Percentiles rank a stretch among this genome's conserved stretches.
phyloP scores from a whole-genome alignment of 257 asterid genomes.

The Capsicum pubescens region DNA sequence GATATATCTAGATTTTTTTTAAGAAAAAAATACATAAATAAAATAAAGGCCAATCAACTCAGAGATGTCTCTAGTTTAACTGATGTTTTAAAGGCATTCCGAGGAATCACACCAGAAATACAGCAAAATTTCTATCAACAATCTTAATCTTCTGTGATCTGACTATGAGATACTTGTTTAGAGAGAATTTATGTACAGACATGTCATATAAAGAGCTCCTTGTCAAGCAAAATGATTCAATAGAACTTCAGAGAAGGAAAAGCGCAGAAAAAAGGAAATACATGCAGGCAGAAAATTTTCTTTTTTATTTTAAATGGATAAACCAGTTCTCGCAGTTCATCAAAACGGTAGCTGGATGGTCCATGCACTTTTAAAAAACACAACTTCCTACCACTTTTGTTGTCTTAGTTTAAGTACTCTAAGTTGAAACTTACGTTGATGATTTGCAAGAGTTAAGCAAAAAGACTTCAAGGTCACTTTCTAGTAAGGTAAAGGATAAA shows the following conservation, averaged over 20 bases:
- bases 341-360: not conserved
- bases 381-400: not conserved
- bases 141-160: not conserved
- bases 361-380: not conserved
- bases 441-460: not conserved
- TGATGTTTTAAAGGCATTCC: not conserved
- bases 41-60: not conserved
- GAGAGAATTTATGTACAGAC: not conserved
- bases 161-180: not conserved
- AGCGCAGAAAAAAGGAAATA: not conserved
- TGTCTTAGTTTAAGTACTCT: not conserved
- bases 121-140: not conserved
- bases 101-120: not conserved
- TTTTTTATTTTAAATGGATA: not conserved
- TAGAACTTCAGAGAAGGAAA: not conserved
- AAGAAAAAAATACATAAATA: too few relatives aligned
- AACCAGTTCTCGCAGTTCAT: not conserved
- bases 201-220: not conserved
- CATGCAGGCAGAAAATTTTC: not conserved
- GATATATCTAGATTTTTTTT: not conserved
- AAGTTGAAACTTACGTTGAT: not conserved
- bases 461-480: not conserved
- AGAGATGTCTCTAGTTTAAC: not conserved
- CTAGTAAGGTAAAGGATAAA: slow-evolving; percentile 1
- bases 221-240: not conserved